Evolutionary conservation across 176 grass and related monocot species (phyloP), one percentile per base, ranked within the genome.

Genomic region (Triticum monococcum): DNA sequence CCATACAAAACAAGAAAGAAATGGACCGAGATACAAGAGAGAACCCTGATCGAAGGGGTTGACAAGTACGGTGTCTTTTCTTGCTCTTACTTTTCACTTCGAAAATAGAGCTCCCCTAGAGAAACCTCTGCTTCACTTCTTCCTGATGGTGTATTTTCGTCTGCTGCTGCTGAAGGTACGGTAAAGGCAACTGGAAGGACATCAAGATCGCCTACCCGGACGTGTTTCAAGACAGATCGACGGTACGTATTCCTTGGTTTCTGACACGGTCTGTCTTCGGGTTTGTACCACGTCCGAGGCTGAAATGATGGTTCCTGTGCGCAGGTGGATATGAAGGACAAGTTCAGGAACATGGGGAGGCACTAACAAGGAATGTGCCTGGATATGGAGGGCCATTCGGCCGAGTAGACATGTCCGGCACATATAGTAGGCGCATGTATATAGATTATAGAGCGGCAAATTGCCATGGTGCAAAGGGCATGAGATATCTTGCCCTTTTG

Each of bases 241-340:
- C 85, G 38, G 89, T 87, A 90, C 3, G 24, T 32, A 28, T 73
- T 83, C 38, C 50, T 14, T 8, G 4, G 10, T 31, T 66, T 22
- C 12, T 5, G 12, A 4, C 52, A 25, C 1, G 5, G 20, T 59
- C 18, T 22, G 54, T 8, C 50, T 54, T 17, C 0, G 50, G 50
- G 14, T 54, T 54, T 54, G 50, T 16, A 5, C 18, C 33, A 45
- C 17, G 40, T 76, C 35, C 18, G 30, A 14, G n/a, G 36, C 61
- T 78, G 17, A 83, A 81, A 40, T 5, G 11, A 41, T 22, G 11
- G 35, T 76, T 48, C 25, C 22, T 17, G 7, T 64, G 17, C 77
- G 79, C 89, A 90, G 89, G 80, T 83, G 7, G 84, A 90, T 83
- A 31, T 90, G 84, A 90, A 90, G 75, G 89, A 90, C 74, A 90